A percentile compares a stretch with the other conserved stretches of the same genome.
phyloP scores from a whole-genome alignment of 1,139 yeast species.

The Pichia sp. region DNA sequence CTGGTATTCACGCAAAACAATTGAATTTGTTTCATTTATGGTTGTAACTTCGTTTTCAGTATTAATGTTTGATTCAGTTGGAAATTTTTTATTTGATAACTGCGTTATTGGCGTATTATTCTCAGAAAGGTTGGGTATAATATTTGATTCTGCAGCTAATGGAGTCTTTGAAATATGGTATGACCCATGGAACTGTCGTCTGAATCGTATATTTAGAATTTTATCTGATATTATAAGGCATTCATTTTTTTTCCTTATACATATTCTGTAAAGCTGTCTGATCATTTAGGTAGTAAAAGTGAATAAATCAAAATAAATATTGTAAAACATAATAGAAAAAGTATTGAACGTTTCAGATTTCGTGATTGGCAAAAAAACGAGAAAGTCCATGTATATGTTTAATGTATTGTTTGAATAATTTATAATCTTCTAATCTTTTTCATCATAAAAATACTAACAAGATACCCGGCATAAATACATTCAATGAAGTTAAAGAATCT shows the following conservation, averaged over 20 bases:
- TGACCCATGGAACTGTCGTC: neutral
- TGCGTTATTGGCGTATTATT: neutral
- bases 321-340: too few species aligned
- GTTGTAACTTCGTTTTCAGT: neutral
- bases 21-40: neutral
- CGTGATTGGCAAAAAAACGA: neutral
- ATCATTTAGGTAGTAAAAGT: neutral
- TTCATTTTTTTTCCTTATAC: neutral
- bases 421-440: neutral
- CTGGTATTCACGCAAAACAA: conserved; percentile 43
- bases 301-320: too few species aligned
- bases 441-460: neutral
- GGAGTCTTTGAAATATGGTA: neutral
- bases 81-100: neutral
- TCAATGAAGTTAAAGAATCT: neutral
- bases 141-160: neutral
- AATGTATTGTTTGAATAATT: neutral
- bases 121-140: neutral
- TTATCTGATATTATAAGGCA: neutral
- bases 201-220: neutral
- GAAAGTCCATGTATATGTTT: neutral
- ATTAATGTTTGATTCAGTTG: neutral
- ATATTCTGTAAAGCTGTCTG: neutral
- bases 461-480: neutral
- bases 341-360: neutral